Conservation (phyloP, 108 stramenopile species). For the Cylindrotheca closterium region DNA sequence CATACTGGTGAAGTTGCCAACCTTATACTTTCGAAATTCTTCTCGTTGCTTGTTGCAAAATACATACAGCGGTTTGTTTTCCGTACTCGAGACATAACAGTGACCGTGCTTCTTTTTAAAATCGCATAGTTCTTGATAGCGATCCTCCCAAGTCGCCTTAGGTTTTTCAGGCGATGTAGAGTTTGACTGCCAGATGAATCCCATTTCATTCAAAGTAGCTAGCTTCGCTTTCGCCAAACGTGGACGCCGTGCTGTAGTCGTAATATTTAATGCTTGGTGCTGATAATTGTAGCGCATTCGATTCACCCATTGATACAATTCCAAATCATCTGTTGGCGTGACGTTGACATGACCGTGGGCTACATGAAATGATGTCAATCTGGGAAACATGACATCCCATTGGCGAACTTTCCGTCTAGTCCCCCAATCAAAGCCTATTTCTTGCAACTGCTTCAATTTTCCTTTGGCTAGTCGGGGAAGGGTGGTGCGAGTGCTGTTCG, state of each 20-base stretch:
- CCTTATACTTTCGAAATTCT: conserved; percentile 18
- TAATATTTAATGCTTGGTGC: conserved; percentile 11
- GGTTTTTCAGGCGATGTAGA: no score
- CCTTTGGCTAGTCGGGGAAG: conserved; percentile 25
- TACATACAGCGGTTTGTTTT: conserved; percentile 20
- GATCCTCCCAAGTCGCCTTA: conserved; percentile 34
- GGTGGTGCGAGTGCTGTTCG: not conserved
- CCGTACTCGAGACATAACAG: conserved; percentile 19
- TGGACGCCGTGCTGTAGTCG: not conserved
- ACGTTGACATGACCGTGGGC: conserved; percentile 31
- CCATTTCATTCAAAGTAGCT: conserved; percentile 17
- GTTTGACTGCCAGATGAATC: conserved; percentile 32
- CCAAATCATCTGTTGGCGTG: conserved; percentile 16
- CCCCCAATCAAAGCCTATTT: conserved; percentile 22
- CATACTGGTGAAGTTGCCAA: conserved; percentile 17
- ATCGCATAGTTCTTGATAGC: conserved; percentile 32
- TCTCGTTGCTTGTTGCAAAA: conserved; percentile 49
- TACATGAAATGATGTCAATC: conserved; percentile 24
- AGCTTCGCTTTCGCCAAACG: conserved; percentile 33
- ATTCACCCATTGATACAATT: conserved; percentile 32
- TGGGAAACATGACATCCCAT: conserved; percentile 19
- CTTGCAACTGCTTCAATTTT: conserved; percentile 22
- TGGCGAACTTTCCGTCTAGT: not conserved
- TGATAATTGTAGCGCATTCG: conserved; percentile 40
- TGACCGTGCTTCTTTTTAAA: conserved; percentile 30